phyloP scores from a whole-genome alignment of 2,329 filamentous ascomycete species.

The Waltergamsia citrina region DNA sequence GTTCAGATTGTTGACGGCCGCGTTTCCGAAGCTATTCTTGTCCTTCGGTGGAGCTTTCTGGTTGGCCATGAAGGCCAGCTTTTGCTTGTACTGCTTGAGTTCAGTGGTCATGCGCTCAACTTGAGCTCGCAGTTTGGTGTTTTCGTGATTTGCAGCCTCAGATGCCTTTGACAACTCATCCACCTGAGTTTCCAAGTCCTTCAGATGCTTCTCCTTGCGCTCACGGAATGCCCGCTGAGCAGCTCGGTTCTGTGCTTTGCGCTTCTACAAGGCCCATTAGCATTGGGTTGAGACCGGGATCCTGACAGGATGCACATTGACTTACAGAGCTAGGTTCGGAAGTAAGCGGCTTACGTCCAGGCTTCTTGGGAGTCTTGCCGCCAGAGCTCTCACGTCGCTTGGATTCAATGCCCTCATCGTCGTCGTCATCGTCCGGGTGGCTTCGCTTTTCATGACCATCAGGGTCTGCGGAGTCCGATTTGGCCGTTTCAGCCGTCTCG shows the following conservation, averaged over 20 bases:
- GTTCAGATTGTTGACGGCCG: constrained; percentile 49
- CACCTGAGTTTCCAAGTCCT: constrained; percentile 73
- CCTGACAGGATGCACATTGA: no score
- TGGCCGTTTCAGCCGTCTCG: constrained; percentile 37
- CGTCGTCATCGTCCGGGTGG: constrained; percentile 61
- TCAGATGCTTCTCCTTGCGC: constrained; percentile 85
- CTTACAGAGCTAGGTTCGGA: constrained; percentile 93
- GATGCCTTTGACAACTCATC: constrained; percentile 74
- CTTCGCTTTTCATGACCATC: constrained; percentile 59
- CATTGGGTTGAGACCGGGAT: not conserved
- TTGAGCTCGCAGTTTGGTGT: constrained; percentile 72
- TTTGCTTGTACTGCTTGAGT: constrained; percentile 83
- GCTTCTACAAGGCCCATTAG: constrained; percentile 49
- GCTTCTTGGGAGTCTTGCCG: constrained; percentile 87
- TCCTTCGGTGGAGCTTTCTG: constrained; percentile 28
- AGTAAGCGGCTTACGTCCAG: constrained; percentile 88
- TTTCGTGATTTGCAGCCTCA: constrained; percentile 75
- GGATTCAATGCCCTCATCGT: constrained; percentile 42
- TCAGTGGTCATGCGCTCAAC: constrained; percentile 81
- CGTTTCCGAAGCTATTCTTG: constrained; percentile 27
- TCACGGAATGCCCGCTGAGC: constrained; percentile 91
- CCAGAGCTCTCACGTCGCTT: constrained; percentile 78
- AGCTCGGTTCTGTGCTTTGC: constrained; percentile 91
- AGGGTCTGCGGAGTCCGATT: constrained; percentile 49
- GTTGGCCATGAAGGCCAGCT: constrained; percentile 51